phyloP scores from a whole-genome alignment of 1,139 yeast species.

The Chernovozyma sophiae-reginae region DNA sequence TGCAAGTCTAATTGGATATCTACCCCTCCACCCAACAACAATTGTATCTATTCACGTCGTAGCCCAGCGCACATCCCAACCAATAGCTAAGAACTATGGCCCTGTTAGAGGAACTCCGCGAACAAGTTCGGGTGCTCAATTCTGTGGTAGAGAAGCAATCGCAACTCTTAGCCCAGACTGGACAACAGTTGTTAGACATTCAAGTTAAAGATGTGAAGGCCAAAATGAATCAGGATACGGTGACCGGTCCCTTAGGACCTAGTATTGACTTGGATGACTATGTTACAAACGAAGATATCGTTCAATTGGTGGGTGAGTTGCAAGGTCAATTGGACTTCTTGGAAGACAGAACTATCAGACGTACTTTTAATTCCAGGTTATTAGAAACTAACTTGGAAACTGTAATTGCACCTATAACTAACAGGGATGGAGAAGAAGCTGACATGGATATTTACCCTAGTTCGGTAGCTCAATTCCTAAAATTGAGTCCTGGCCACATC shows the following conservation, averaged over 20 bases:
- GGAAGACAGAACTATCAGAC: conserved; percentile 61
- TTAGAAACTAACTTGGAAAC: conserved; percentile 10
- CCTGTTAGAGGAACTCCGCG: conserved; percentile 28
- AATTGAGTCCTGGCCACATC: conserved; percentile 40
- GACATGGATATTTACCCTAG: conserved; percentile 52
- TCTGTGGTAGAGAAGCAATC: conserved; percentile 47
- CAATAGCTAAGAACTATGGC: too few species aligned
- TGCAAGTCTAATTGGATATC: too few species aligned
- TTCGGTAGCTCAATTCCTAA: conserved; percentile 51
- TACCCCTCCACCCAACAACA: too few species aligned
- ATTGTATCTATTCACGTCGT: too few species aligned
- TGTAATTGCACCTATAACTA: conserved; percentile 35
- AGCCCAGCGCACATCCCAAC: too few species aligned
- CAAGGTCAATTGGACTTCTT: conserved; percentile 78
- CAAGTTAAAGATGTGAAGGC: conserved; percentile 52
- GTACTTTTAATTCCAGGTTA: conserved; percentile 46
- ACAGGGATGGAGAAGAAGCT: conserved; percentile 73
- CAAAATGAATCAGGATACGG: conserved; percentile 26
- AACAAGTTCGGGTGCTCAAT: conserved; percentile 45
- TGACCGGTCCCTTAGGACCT: not conserved
- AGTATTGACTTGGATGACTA: conserved; percentile 53
- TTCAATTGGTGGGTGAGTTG: conserved; percentile 80
- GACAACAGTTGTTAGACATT: conserved; percentile 66
- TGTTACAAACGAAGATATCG: conserved; percentile 77
- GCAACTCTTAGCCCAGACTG: conserved; percentile 52